These are phyloP conservation scores for Aspergillus sp. DNA, from an alignment of 2,329 filamentous ascomycete species.

Conservation along the genomic window DNA sequence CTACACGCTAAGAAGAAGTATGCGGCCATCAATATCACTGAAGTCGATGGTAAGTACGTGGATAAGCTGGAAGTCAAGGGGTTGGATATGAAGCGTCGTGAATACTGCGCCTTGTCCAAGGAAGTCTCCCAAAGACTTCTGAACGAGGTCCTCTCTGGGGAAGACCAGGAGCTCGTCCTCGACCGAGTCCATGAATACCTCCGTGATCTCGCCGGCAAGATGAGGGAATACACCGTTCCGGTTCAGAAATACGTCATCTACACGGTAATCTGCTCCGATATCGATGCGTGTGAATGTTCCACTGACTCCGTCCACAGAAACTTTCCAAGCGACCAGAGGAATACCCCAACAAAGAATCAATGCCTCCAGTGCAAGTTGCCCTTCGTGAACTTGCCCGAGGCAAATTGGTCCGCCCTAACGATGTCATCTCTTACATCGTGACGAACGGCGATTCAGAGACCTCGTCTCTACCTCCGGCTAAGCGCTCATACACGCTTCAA, in stretches of 20 bases:
- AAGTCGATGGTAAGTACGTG: constrained; percentile 82
- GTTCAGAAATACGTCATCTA: constrained; percentile 93
- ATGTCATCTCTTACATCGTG: constrained; percentile 95
- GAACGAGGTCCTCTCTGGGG: constrained; percentile 91
- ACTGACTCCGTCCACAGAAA: constrained; percentile 52
- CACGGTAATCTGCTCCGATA: constrained; percentile 52
- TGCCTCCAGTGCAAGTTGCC: constrained; percentile 97
- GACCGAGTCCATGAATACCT: constrained; percentile 92
- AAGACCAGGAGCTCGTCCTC: constrained; percentile 84
- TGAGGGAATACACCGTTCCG: constrained; percentile 75
- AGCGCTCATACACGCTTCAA: constrained; percentile 82
- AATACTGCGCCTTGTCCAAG: constrained; percentile 94
- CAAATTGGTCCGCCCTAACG: constrained; percentile 84
- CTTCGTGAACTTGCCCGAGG: constrained; percentile 82
- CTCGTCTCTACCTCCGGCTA: constrained; percentile 64
- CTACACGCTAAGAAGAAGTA: constrained; percentile 99
- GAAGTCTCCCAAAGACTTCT: constrained; percentile 87
- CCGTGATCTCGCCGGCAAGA: constrained; percentile 75
- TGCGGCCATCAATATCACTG: constrained; percentile 89
- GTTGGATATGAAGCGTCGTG: constrained; percentile 94
- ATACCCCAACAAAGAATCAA: constrained; percentile 89
- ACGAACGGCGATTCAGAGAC: constrained; percentile 65
- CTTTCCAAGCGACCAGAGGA: constrained; percentile 91
- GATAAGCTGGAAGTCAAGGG: constrained; percentile 98
- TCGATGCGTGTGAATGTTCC: too few relatives aligned